phyloP scores from a whole-genome alignment of 768 basidiomycete genomes.

The Udeniomyces megalosporus region DNA sequence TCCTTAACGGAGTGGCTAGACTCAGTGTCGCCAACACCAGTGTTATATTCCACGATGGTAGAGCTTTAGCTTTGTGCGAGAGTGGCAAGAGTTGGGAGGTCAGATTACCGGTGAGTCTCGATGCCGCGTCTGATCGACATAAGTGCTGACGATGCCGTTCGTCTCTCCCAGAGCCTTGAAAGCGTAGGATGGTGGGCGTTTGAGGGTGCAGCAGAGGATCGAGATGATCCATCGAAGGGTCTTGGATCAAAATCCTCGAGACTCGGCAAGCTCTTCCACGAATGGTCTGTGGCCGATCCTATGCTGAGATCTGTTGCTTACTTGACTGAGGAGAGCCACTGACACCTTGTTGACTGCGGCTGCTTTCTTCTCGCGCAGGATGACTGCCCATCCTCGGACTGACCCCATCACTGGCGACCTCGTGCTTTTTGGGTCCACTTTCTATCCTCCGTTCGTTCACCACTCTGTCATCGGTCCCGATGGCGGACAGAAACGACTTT shows the following conservation, averaged over 20 bases:
- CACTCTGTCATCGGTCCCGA: conserved; percentile 21
- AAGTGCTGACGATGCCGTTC: too few relatives aligned
- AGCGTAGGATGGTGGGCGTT: conserved; percentile 28
- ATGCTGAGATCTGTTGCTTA: conserved; percentile 20
- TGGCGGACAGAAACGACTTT: conserved; percentile 1
- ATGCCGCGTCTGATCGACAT: too few relatives aligned
- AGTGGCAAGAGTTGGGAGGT: conserved; percentile 30
- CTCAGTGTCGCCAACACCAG: conserved; percentile 32
- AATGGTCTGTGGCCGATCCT: conserved; percentile 18
- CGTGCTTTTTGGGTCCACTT: conserved; percentile 19
- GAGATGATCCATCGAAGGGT: conserved; percentile 14
- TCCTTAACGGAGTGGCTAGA: conserved; percentile 25
- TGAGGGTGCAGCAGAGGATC: conserved; percentile 12
- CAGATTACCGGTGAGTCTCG: conserved; percentile 25
- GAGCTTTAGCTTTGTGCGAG: conserved; percentile 32
- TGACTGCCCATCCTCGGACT: conserved; percentile 15
- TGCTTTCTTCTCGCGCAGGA: not conserved
- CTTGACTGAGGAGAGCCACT: not conserved
- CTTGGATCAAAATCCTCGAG: conserved; percentile 5
- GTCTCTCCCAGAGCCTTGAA: conserved; percentile 22
- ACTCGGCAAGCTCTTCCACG: not conserved
- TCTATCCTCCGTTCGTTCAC: conserved; percentile 21
- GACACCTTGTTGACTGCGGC: not conserved
- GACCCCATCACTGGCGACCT: conserved; percentile 24
- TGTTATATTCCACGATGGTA: conserved; percentile 28